Conservation (phyloP, 1,284 basidiomycete species). For the Violaceomyces palustris region DNA sequence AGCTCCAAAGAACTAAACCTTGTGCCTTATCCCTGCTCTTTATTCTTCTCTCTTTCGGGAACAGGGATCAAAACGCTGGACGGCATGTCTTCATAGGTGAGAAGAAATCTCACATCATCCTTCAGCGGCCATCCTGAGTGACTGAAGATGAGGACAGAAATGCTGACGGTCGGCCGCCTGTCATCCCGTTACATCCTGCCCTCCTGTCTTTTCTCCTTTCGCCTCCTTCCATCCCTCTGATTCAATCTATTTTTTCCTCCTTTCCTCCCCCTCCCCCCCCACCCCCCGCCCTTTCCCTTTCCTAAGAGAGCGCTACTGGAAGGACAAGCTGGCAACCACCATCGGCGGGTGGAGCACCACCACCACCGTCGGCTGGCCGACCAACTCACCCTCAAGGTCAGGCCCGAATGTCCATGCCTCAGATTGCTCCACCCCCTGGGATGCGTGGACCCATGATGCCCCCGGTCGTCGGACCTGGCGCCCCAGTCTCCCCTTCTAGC, state of each 20-base stretch:
- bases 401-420: conserved; percentile 49
- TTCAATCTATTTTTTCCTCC: not conserved
- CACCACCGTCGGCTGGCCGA: conserved; percentile 25
- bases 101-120: too few relatives aligned
- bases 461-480: conserved; percentile 26
- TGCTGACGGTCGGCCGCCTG: too few relatives aligned
- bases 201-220: not conserved
- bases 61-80: conserved; percentile 73
- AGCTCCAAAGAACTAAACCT: not conserved
- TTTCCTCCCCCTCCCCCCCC: not conserved
- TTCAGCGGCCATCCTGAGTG: too few relatives aligned
- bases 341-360: conserved; percentile 5
- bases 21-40: conserved; percentile 10
- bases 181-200: not conserved
- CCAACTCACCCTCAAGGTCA: conserved; percentile 47
- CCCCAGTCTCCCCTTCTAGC: conserved; percentile 19
- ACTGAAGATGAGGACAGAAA: too few relatives aligned
- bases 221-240: not conserved
- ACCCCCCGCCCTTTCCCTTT: not conserved
- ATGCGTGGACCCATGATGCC: conserved; percentile 28
- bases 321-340: conserved; percentile 53
- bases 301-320: conserved; percentile 49
- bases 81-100: conserved; percentile 80
- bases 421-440: conserved; percentile 37
- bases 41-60: too few relatives aligned